phyloP scores from a whole-genome alignment of 257 asterid species.

The Forsythia suspensa region DNA sequence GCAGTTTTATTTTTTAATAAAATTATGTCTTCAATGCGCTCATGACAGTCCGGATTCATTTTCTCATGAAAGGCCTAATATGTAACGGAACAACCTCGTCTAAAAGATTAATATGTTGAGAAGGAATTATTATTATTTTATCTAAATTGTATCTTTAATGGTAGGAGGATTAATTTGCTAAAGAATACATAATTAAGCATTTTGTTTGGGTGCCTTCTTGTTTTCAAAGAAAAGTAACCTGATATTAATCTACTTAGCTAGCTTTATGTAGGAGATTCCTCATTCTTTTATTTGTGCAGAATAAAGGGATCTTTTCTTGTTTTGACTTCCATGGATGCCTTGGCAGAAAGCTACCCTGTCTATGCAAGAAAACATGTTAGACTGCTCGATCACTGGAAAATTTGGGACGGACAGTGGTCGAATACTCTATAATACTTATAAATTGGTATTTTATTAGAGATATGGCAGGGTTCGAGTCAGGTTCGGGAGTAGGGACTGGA shows the following conservation, averaged over 20 bases:
- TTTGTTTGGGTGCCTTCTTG: neutral
- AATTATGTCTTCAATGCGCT: too few species aligned
- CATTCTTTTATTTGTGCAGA: neutral
- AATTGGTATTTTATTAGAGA: neutral
- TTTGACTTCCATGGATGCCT: constrained; percentile 19
- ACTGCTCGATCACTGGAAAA: neutral
- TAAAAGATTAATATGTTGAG: neutral
- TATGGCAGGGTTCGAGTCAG: neutral
- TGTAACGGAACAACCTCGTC: neutral
- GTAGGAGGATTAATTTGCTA: neutral
- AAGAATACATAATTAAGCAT: neutral
- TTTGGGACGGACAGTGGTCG: neutral
- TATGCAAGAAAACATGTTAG: neutral
- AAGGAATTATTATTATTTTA: neutral
- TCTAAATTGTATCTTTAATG: neutral
- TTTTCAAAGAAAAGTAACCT: neutral
- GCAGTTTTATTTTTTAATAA: too few species aligned
- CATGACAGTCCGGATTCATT: neutral
- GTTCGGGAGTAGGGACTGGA: neutral
- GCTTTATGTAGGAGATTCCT: neutral
- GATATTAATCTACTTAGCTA: neutral
- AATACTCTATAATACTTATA: neutral
- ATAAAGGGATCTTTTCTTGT: neutral
- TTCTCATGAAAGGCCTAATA: neutral
- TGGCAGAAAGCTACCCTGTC: constrained; percentile 4